Conservation (phyloP, 441 rosid genomes). For the Mallotus repandus region DNA sequence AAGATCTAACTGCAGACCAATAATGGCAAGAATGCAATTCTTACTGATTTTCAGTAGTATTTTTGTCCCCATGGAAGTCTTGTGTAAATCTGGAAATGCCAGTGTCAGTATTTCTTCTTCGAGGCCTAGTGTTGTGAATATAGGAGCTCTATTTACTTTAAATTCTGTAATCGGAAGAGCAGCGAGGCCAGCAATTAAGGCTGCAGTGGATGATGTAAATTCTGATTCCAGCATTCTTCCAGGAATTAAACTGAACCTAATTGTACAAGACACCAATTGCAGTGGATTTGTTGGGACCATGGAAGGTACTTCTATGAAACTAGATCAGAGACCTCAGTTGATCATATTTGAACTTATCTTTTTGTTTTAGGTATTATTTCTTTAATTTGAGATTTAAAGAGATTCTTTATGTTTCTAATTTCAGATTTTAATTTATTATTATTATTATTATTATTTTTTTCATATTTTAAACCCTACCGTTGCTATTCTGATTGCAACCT, state of each 20-base stretch:
- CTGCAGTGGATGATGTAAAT: constrained; percentile 78
- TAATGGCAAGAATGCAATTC: constrained; percentile 26
- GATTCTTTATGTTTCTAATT: constrained; percentile 5
- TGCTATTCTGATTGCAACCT: background rate
- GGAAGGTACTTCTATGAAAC: constrained; percentile 54
- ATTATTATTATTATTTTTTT: too few relatives aligned
- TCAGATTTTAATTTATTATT: background rate
- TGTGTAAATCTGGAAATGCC: constrained; percentile 39
- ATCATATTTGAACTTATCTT: background rate
- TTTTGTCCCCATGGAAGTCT: constrained; percentile 39
- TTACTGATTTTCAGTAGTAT: constrained; percentile 37
- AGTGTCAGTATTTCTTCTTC: constrained; percentile 38
- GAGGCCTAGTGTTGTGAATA: constrained; percentile 46
- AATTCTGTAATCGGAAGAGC: constrained; percentile 84
- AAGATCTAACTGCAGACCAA: constrained; percentile 10
- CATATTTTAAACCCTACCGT: background rate
- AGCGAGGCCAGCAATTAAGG: constrained; percentile 52
- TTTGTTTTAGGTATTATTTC: background rate
- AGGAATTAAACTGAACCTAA: constrained; percentile 43
- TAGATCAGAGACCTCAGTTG: background rate
- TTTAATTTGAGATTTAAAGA: background rate
- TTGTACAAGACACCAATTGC: constrained; percentile 68
- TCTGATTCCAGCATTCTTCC: constrained; percentile 59
- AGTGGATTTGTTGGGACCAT: constrained; percentile 81
- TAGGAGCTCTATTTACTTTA: constrained; percentile 71